These are phyloP conservation scores for Colletotrichum lindemuthianum DNA, from an alignment of 2,329 filamentous ascomycete genomes.

Conservation along the genomic window DNA sequence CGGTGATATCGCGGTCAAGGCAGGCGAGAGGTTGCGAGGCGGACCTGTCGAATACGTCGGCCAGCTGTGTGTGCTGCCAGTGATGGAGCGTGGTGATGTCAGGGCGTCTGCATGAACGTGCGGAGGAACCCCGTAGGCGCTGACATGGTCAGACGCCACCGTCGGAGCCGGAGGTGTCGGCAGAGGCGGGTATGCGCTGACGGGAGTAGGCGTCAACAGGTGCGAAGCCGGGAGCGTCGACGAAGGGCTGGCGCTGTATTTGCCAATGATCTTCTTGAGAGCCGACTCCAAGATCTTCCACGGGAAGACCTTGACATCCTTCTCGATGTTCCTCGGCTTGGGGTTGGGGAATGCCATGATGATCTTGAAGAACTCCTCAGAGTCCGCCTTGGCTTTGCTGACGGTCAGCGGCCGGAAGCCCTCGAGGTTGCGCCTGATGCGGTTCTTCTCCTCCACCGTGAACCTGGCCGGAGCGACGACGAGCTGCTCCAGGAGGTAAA, in stretches of 20 bases:
- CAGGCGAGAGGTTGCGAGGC: constrained; percentile 57
- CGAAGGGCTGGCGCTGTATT: constrained; percentile 75
- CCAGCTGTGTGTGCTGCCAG: constrained; percentile 61
- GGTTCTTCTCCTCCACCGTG: constrained; percentile 97
- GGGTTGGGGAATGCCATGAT: constrained; percentile 98
- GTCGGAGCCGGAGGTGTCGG: constrained; percentile 57
- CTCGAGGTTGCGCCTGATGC: constrained; percentile 94
- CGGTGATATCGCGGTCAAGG: constrained; percentile 50
- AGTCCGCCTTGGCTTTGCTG: constrained; percentile 90
- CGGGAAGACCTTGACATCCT: constrained; percentile 98
- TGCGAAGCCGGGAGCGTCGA: constrained; percentile 50
- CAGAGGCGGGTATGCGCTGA: constrained; percentile 53
- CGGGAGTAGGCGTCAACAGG: constrained; percentile 52
- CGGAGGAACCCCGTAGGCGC: constrained; percentile 51
- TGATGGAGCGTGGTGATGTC: constrained; percentile 62
- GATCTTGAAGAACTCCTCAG: constrained; percentile 97
- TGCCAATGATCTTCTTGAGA: constrained; percentile 97
- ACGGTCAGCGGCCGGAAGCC: constrained; percentile 93
- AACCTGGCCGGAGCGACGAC: constrained; percentile 81
- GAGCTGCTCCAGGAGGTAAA: constrained; percentile 91
- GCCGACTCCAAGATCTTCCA: constrained; percentile 91
- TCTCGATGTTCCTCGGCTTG: constrained; percentile 97
- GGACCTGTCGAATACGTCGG: constrained; percentile 52
- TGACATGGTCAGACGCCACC: constrained; percentile 47
- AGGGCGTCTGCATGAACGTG: constrained; percentile 59